phyloP scores from a whole-genome alignment of 202 grass and related monocot species.

The Zizania palustris region DNA sequence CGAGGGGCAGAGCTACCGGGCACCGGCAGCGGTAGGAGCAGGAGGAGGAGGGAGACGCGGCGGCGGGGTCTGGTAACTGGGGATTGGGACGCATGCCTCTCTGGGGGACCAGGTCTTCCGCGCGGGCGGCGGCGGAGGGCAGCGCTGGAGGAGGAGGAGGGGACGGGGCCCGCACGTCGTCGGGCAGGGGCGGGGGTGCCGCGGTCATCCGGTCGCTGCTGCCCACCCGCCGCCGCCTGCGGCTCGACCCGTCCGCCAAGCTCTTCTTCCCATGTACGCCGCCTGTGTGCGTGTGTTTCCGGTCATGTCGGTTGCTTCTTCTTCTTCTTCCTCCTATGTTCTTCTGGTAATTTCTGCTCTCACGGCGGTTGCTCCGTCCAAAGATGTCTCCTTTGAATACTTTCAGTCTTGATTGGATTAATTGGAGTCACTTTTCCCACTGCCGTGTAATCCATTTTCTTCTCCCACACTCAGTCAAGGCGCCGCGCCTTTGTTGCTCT shows the following conservation, averaged over 20 bases:
- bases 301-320: background rate
- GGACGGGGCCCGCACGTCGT: conserved; percentile 26
- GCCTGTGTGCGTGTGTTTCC: too few species aligned
- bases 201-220: conserved; percentile 69
- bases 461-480: background rate
- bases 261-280: conserved; percentile 92
- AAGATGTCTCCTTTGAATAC: background rate
- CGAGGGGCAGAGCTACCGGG: background rate
- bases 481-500: background rate
- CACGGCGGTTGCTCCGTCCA: background rate
- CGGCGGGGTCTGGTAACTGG: background rate
- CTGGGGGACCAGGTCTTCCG: conserved; percentile 38
- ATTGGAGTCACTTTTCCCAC: background rate
- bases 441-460: conserved; percentile 4
- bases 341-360: background rate
- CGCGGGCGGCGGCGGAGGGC: conserved; percentile 18
- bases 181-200: conserved; percentile 33
- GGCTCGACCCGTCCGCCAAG: conserved; percentile 86
- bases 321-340: background rate
- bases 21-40: background rate
- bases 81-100: conserved; percentile 55
- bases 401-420: conserved; percentile 15
- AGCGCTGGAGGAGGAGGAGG: conserved; percentile 1
- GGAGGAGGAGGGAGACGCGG: background rate
- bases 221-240: conserved; percentile 75